These are phyloP conservation scores for Aspergillus eucalypticola DNA, from an alignment of 2,329 filamentous ascomycete genomes.

Conservation along the genomic window DNA sequence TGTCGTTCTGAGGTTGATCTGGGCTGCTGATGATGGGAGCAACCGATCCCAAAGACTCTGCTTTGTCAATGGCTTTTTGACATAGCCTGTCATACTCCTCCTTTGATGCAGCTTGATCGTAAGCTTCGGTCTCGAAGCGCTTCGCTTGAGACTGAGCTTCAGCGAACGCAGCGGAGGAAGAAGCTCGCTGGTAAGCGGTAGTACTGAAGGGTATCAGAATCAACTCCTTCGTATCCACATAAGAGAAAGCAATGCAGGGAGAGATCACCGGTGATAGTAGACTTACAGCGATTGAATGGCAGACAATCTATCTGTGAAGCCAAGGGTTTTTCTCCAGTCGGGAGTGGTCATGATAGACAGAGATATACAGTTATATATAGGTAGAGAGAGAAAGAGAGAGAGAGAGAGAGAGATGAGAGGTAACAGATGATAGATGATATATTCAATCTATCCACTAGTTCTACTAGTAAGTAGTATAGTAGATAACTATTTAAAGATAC, in stretches of 20 bases:
- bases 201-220: constrained; percentile 41
- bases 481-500: no score
- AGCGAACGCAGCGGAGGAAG: constrained; percentile 46
- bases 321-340: constrained; percentile 55
- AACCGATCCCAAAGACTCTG: constrained; percentile 26
- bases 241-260: neutral
- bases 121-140: constrained; percentile 57
- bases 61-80: constrained; percentile 39
- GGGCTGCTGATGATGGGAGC: constrained; percentile 26
- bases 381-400: no score
- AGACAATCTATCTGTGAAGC: constrained; percentile 62
- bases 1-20: constrained; percentile 23
- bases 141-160: constrained; percentile 62
- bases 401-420: neutral
- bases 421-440: neutral
- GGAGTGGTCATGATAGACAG: neutral
- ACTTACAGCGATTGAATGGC: constrained; percentile 64
- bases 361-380: neutral
- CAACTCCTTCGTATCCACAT: neutral
- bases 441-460: no score
- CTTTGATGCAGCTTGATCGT: constrained; percentile 47
- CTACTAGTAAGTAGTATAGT: no score
- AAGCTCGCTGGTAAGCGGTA: constrained; percentile 49
- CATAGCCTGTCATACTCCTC: constrained; percentile 55
- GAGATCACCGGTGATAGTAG: neutral